Base-by-base conservation (phyloP, 164 flowering plant species). In the Saururus chinensis region DNA sequence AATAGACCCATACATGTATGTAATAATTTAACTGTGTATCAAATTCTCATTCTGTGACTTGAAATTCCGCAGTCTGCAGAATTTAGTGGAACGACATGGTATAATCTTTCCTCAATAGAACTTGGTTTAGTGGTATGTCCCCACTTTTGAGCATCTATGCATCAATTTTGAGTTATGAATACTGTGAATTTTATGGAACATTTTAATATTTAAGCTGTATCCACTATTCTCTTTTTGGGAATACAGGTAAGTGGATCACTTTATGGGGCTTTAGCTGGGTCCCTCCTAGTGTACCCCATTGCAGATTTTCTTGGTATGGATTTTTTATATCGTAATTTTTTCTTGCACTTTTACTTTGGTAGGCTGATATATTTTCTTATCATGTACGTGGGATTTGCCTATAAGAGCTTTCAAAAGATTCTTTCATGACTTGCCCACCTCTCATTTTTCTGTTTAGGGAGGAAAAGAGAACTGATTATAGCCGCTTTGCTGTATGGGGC, bases 21-120 rank as follows among this genome's bases (percentile, higher is more conserved):
- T 52, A 9, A 52, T 19, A 52, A 9, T 52, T 7, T 9, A 52
- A 52, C 12, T 7, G 37, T 4, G 6, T 57, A 26, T 14, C 42
- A 26, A 40, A 20, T 20, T 52, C 26, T 42, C 45, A n/a, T 56
- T 17, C 13, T 64, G 59, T 40, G 56, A 10, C 19, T 25, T 60
- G 22, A 54, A 30, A 19, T 45, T 73, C 2, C 12, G 22, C 72
- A 93, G 97, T 90, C 99, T 23, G 78, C 95, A 22, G 86, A 84
- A 71, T 93, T 93, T 63, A 93, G 99, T 75, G 99, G 99, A 30
- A 88, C 82, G 1, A 76, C 84, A 55, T 90, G 99, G 99, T 93
- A 82, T 68, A 72, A 79, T 68, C 82, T 93, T 60, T 85, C 96
- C 24, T 75, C 99, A 14, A 63, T 90, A 76, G 88, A 90, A 81